Evolutionary conservation across 2,329 filamentous ascomycete species (phyloP), one percentile per base, ranked within the genome.

Genomic region (Orbilia javanica): DNA sequence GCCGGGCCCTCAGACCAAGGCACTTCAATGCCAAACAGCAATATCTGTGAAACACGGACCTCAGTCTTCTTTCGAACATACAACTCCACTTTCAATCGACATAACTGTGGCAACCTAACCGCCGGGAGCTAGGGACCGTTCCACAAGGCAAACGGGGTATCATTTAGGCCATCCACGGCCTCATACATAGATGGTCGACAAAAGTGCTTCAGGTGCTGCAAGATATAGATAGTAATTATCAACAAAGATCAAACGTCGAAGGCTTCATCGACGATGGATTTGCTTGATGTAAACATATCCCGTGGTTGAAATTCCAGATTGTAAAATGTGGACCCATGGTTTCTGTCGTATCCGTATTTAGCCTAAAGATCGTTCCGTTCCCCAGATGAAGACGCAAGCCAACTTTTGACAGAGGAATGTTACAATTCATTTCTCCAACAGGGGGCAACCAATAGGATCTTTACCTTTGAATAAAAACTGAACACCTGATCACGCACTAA

Each of bases 341-440:
- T 65, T 39, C 63, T 25, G 31, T 57, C 60, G 34, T 65, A 42
- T 36, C 66, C 20, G 27, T 13, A 66, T 73, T 73, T 73, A 73
- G 69, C 57, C 69, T 73, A 48, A 72, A 73, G 11, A 48, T 25
- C 50, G 48, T 48, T 36, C 68, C 67, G 67, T 71, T 71, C 67
- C 67, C 60, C 57, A 65, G 57, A 65, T 70, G 27, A 72, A 72
- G 46, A 65, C 57, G 68, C 68, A 72, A 65, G 50, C 46, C 55
- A 4, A 15, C 25, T 64, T 52, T 52, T 31, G 60, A 65, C 50
- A 65, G 60, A 27, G n/a, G 2, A 46, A 55, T 50, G 31, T 44
- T 46, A 27, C 27, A 13, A 20, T 62, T 36, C 50, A 69, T 22
- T 52, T 29, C 44, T 25, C 15, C 36, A 11, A 13, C 15, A 22